phyloP scores from a whole-genome alignment of 768 basidiomycete genomes.

The Suillus discolor region DNA sequence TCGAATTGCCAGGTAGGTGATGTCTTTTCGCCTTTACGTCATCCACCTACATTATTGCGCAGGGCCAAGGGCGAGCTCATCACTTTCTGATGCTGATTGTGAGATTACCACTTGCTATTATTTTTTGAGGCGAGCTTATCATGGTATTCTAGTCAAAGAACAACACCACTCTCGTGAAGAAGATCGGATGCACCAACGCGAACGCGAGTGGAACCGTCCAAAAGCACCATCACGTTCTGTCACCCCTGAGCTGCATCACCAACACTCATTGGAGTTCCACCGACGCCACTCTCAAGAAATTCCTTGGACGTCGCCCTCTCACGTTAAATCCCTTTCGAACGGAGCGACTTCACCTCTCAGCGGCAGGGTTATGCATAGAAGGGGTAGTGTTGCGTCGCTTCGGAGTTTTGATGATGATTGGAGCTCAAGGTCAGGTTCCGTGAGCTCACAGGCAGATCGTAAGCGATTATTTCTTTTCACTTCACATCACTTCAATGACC shows the following conservation, averaged over 20 bases:
- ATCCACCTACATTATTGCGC: constrained; percentile 4
- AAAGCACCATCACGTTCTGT: constrained; percentile 28
- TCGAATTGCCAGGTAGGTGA: constrained; percentile 23
- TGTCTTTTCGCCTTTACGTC: constrained; percentile 1
- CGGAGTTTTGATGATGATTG: constrained; percentile 42
- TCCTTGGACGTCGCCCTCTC: constrained; percentile 21
- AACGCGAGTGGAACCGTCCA: constrained; percentile 50
- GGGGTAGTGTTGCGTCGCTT: constrained; percentile 44
- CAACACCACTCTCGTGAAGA: constrained; percentile 31
- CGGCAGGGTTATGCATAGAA: constrained; percentile 23
- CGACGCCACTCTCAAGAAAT: constrained; percentile 17
- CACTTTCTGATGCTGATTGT: constrained; percentile 25
- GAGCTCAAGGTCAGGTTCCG: constrained; percentile 47
- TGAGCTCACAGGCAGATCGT: constrained; percentile 57
- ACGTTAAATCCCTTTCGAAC: constrained; percentile 21
- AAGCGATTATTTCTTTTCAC: constrained; percentile 23
- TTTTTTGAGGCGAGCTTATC: constrained; percentile 10
- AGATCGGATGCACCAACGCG: constrained; percentile 42
- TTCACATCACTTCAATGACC: neutral
- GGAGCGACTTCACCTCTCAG: constrained; percentile 16
- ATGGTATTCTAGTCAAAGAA: constrained; percentile 26
- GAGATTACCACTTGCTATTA: constrained; percentile 23
- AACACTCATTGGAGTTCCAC: constrained; percentile 30
- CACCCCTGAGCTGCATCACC: constrained; percentile 28
- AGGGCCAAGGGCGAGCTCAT: constrained; percentile 34